phyloP scores from a whole-genome alignment of 257 asterid genomes.

The Verbascum thapsus region DNA sequence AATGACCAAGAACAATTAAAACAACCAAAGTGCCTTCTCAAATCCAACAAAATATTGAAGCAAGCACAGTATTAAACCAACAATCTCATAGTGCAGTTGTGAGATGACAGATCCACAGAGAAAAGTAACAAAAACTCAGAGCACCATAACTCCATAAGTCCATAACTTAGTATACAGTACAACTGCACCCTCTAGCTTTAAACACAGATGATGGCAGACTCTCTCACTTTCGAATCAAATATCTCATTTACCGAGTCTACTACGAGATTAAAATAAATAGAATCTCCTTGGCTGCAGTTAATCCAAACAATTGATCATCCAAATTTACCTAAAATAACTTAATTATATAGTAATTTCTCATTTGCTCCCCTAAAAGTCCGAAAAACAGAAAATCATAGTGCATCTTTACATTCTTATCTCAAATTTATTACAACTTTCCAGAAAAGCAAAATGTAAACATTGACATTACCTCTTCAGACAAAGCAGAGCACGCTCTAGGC shows the following conservation, averaged over 20 bases:
- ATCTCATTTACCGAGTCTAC: slow-evolving; percentile 2
- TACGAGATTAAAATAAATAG: slow-evolving; percentile 7
- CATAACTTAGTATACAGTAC: background rate
- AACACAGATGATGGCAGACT: too few species aligned
- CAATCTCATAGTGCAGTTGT: too few species aligned
- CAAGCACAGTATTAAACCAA: background rate
- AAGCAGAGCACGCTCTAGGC: slow-evolving; percentile 42
- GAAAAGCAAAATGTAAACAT: slow-evolving; percentile 2
- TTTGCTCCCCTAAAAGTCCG: too few species aligned
- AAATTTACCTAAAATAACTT: too few species aligned
- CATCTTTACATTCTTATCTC: too few species aligned
- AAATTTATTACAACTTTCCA: too few species aligned
- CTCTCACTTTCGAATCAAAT: background rate
- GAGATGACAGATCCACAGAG: background rate
- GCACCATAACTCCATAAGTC: background rate
- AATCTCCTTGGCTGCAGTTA: background rate
- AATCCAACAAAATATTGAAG: slow-evolving; percentile 3
- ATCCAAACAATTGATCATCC: background rate
- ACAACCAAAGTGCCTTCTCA: slow-evolving; percentile 12
- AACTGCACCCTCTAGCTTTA: too few species aligned
- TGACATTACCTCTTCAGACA: slow-evolving; percentile 55
- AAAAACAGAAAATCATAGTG: too few species aligned
- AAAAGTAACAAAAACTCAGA: background rate
- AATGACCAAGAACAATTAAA: slow-evolving; percentile 9
- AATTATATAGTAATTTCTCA: too few species aligned